Conservation (phyloP, 148 eudicot species). For the Hydrangea macrophylla region DNA sequence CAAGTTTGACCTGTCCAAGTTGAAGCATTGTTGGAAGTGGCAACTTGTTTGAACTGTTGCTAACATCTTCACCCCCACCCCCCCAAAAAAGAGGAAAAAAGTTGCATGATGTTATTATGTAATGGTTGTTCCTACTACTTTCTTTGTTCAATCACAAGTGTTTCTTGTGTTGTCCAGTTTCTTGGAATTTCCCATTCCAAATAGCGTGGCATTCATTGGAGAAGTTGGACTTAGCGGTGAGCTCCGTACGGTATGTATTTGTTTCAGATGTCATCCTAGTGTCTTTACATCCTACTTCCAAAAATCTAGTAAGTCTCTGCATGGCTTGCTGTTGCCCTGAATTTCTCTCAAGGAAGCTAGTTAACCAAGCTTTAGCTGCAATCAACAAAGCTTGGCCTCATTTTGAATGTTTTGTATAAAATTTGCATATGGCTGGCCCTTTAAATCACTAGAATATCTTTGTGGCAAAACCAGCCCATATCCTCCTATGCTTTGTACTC, state of each 20-base stretch:
- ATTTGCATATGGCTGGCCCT: background rate
- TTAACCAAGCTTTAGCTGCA: background rate
- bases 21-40: background rate
- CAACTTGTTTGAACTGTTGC: background rate
- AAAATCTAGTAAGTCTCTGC: background rate
- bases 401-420: background rate
- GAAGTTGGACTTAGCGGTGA: slow-evolving; percentile 97
- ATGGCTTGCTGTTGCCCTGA: background rate
- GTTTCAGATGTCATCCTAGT: background rate
- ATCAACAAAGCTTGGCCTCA: background rate
- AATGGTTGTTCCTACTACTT: background rate
- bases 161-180: slow-evolving; percentile 48
- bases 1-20: background rate
- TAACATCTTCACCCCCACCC: background rate
- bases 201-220: slow-evolving; percentile 77
- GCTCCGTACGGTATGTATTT: slow-evolving; percentile 67
- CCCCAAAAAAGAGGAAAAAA: too few relatives aligned
- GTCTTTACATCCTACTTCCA: background rate
- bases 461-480: too few relatives aligned
- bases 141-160: background rate
- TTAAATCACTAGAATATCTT: background rate
- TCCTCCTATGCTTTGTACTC: too few relatives aligned
- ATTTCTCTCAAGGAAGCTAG: background rate
- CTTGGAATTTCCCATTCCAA: slow-evolving; percentile 81
- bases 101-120: too few relatives aligned